Percentiles rank a stretch among this genome's conserved stretches.
Conservation (phyloP, 345 rosid genomes). For the Rhodomyrtus tomentosa region DNA sequence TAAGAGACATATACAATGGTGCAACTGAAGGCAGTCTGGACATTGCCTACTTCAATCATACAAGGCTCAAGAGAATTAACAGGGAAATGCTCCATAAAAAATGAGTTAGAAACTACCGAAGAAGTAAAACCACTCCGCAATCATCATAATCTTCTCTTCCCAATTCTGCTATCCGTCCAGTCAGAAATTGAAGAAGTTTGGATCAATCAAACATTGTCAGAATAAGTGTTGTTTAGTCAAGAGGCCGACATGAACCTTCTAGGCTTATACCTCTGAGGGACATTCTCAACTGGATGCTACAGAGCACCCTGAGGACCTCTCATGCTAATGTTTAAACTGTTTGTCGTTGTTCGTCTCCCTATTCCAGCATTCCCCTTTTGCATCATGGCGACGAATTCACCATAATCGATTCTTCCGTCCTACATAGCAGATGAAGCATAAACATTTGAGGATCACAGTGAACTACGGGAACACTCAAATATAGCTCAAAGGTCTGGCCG, state of each 20-base stretch:
- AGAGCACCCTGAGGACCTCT: slow-evolving; percentile 52
- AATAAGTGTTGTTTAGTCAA: background rate
- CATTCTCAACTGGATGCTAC: background rate
- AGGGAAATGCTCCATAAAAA: background rate
- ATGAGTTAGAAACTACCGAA: background rate
- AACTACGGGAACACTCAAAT: background rate
- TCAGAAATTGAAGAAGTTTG: background rate
- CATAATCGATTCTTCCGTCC: slow-evolving; percentile 96
- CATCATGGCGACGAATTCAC: slow-evolving; percentile 98
- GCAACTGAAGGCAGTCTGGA: background rate
- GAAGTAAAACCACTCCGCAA: background rate
- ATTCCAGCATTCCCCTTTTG: slow-evolving; percentile 88
- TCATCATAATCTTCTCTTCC: background rate
- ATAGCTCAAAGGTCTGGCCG: background rate
- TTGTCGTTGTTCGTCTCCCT: slow-evolving; percentile 92
- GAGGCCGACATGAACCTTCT: background rate
- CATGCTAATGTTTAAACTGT: slow-evolving; percentile 87
- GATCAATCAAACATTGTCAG: background rate
- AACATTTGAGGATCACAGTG: background rate
- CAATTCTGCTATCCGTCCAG: background rate
- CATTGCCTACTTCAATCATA: background rate
- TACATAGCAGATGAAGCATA: background rate
- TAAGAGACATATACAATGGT: background rate
- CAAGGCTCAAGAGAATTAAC: background rate
- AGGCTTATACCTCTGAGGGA: slow-evolving; percentile 19